A percentile compares a stretch with the other conserved stretches of the same genome.
Conservation (phyloP, 306 rosid species). For the Prunus mume region DNA sequence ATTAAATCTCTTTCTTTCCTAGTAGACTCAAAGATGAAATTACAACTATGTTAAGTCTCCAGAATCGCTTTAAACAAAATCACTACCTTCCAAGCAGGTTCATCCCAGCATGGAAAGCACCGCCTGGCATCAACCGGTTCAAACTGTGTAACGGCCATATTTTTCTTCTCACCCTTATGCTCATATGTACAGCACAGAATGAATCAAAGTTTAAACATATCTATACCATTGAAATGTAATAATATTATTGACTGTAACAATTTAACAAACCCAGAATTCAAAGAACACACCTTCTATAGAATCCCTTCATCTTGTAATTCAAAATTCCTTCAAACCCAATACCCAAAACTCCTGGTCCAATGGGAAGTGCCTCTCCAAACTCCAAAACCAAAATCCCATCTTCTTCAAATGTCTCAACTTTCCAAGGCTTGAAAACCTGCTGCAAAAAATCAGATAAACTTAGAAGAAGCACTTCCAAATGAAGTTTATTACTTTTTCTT, state of each 20-base stretch:
- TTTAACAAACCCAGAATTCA: not conserved
- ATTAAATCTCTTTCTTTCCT: no score
- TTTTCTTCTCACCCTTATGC: slow-evolving; percentile 75
- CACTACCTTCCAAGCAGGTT: slow-evolving; percentile 83
- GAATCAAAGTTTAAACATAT: not conserved
- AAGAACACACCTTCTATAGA: slow-evolving; percentile 57
- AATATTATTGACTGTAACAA: no score
- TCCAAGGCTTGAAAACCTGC: slow-evolving; percentile 64
- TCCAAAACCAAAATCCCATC: slow-evolving; percentile 81
- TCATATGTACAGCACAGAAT: slow-evolving; percentile 49
- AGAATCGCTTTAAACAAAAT: not conserved
- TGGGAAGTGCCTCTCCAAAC: slow-evolving; percentile 51
- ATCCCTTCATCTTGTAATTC: slow-evolving; percentile 85
- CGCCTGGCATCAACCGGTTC: slow-evolving; percentile 94
- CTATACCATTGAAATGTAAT: not conserved
- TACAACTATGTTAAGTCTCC: no score
- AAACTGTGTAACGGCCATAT: slow-evolving; percentile 92
- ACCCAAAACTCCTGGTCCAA: slow-evolving; percentile 60
- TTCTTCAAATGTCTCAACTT: slow-evolving; percentile 48
- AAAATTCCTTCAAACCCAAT: slow-evolving; percentile 70
- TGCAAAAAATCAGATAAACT: not conserved
- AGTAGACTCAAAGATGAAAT: not conserved
- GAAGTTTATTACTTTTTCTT: not conserved
- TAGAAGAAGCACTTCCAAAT: not conserved
- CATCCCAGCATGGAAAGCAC: slow-evolving; percentile 99